Evolutionary conservation across 1,139 yeast species (phyloP), one percentile per base, ranked within the genome.

Genomic region (Zygotorulaspora mrakii): DNA sequence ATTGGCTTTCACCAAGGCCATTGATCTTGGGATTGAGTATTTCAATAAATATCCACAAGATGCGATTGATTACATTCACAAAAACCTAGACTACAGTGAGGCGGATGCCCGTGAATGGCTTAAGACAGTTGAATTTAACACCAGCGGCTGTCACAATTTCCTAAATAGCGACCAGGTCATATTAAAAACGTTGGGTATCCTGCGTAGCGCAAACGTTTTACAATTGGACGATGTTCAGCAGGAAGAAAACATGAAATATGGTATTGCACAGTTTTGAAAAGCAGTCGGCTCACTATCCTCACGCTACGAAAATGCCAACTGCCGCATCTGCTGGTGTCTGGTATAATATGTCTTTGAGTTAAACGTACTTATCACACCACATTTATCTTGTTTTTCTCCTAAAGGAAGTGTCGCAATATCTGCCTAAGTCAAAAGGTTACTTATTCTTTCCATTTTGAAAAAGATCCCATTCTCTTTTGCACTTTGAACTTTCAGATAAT

Each of bases 41-140:
- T 88, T 83, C 67, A 68, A 73, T 31, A 55, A 50, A 1, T 67
- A 87, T 58, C 70, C 68, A 18, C 80, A 79, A 1, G 88, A 83
- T 54, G 84, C 91, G 1, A 71, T 82, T 7, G 68, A 72, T 35
- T 77, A 76, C 55, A 88, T 88, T 47, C 68, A 77, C 30, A 65
- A 69, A 5, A 75, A 83, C 52, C 70, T 88, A 52, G 95, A 86
- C 62, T 88, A 88, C 65, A 65, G 85, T 1, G 70, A 72, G 40
- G 86, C 73, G 39, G 96, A 88, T 61, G 94, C 95, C 14, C 40
- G 47, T 18, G 47, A 43, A 30, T 43, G 47, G 47, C 9, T 82
- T 46, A 71, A 79, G 48, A 84, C 94, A 0, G 95, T 87, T 9
- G 58, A 68, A 45, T 87, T 86, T 64, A 72, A 75, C 49, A 51